A percentile compares a stretch with the other conserved stretches of the same genome.
These are phyloP conservation scores for Penicillium steckii DNA, from an alignment of 495 filamentous ascomycete species.

Conservation along the genomic window DNA sequence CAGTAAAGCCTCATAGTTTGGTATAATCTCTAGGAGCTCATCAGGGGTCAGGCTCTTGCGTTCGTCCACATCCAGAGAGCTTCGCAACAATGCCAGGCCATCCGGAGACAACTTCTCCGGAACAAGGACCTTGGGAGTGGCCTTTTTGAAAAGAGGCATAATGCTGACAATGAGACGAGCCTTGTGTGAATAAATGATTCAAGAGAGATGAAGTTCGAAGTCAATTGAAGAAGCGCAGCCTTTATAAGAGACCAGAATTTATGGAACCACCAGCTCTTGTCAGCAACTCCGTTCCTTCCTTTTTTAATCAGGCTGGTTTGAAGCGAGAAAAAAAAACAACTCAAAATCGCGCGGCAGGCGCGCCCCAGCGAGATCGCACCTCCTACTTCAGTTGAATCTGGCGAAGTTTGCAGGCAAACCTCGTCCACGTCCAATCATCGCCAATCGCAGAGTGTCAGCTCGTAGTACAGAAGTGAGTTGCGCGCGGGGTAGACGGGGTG, in stretches of 20 bases:
- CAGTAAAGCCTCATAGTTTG: slow-evolving; percentile 64
- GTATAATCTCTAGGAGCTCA: slow-evolving; percentile 58
- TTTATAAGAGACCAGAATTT: too few species aligned
- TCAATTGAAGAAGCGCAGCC: neutral
- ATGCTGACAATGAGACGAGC: neutral
- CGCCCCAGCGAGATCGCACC: slow-evolving; percentile 11
- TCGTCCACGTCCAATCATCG: slow-evolving; percentile 3
- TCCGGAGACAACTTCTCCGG: slow-evolving; percentile 74
- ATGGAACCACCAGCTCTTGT: neutral
- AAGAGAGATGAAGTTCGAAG: neutral
- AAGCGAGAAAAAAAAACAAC: neutral
- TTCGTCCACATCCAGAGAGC: slow-evolving; percentile 59
- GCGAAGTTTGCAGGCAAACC: neutral
- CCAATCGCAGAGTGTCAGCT: neutral
- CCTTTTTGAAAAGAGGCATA: slow-evolving; percentile 18
- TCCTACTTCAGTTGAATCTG: neutral
- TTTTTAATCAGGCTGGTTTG: neutral
- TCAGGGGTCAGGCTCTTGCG: slow-evolving; percentile 52
- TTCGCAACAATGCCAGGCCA: slow-evolving; percentile 59
- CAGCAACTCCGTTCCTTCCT: neutral
- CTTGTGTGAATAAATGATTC: too few species aligned
- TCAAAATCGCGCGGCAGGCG: slow-evolving; percentile 15
- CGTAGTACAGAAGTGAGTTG: neutral
- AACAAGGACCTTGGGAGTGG: slow-evolving; percentile 59
- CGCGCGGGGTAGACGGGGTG: neutral